These are phyloP conservation scores for Tuber umbilicatum DNA, from an alignment of 495 filamentous ascomycete species.

Conservation along the genomic window DNA sequence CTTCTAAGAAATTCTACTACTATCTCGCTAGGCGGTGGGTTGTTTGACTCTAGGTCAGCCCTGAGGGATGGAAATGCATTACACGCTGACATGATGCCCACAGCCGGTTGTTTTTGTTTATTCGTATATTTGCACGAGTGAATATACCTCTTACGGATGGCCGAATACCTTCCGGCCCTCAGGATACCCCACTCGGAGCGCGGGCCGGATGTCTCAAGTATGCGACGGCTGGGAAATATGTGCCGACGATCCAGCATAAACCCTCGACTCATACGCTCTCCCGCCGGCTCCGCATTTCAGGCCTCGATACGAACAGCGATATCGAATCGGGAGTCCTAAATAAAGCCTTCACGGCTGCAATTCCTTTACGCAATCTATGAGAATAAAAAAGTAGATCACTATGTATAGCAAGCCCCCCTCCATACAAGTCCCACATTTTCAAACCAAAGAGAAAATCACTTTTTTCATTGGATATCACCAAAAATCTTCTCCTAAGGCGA, in stretches of 20 bases:
- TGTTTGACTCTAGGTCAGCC: background rate
- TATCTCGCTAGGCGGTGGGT: background rate
- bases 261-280: background rate
- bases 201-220: background rate
- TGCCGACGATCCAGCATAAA: background rate
- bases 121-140: background rate
- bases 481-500: background rate
- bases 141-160: background rate
- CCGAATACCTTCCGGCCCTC: background rate
- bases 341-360: background rate
- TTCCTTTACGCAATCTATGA: background rate
- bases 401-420: background rate
- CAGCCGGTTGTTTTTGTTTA: background rate
- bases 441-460: background rate
- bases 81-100: background rate
- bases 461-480: background rate
- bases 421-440: background rate
- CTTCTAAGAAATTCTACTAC: background rate
- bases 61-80: background rate
- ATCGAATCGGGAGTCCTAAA: background rate
- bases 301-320: background rate
- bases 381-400: background rate
- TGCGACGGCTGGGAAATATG: background rate
- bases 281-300: background rate
- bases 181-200: background rate